Base-by-base conservation (phyloP, 345 rosid species). In the Salix dunnii region DNA sequence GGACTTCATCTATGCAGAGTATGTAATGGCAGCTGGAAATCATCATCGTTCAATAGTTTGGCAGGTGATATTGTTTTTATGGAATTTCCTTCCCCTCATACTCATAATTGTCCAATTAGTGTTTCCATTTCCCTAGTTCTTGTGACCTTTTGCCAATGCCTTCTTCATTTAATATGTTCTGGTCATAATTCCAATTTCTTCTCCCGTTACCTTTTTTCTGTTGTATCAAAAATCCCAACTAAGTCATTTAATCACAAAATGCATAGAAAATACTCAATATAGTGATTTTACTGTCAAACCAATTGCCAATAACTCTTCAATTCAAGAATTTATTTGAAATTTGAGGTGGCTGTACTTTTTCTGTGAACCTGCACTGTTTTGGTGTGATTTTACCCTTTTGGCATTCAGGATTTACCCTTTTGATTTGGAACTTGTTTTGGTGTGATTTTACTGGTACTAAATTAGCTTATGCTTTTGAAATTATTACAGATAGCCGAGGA, bases 1-100 rank as follows among this genome's bases (percentile, higher is more conserved):
- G 99, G 99, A 96, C 82, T 96, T 96, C 81, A 96, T 96, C 77
- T 96, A 96, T 84, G 97, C 98, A 17, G 99, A 96, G 84, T 93
- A 96, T 72, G 99, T 96, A 55, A 93, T 96, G 98, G 99, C 96
- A 66, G 98, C 99, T 83, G 99, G 99, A 77, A 74, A 83, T 78
- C 88, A 89, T 82, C 97, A 96, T 79, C 97, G 99, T 28, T 92
- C 97, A 78, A 96, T 90, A 62, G 91, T 96, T 76, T 96, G 99
- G 99, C 99, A 96, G 99, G 99, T 96, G 23, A 63, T 17, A 35
- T 40, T 71, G 60, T 33, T 7, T 18, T 53, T 38, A 65, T 48
- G 17, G 43, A 33, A 28, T 30, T 23, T 18, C 38, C 25, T 35
- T 36, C 38, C 25, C 53, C 31, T 23, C 43, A 2, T 23, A 38